These are phyloP conservation scores for Ophiocordyceps polyrhachis-furcata DNA, from an alignment of 2,329 filamentous ascomycete genomes.

Conservation along the genomic window DNA sequence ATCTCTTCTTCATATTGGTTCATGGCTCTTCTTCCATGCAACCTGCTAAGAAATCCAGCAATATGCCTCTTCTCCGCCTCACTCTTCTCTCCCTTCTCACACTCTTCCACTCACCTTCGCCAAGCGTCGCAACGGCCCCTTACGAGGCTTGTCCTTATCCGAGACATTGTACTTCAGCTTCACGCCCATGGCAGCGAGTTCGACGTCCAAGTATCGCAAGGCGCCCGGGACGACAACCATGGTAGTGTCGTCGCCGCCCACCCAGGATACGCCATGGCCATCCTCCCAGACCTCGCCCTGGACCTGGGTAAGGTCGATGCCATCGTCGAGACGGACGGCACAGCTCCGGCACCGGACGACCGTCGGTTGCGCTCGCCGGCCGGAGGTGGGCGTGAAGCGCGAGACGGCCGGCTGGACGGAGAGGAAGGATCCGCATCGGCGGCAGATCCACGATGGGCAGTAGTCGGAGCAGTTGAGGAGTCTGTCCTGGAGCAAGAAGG, in stretches of 20 bases:
- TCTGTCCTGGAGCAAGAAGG: slow-evolving; percentile 86
- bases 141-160: slow-evolving; percentile 44
- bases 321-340: slow-evolving; percentile 41
- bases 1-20: too few relatives aligned
- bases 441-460: slow-evolving; percentile 74
- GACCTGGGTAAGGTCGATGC: slow-evolving; percentile 33
- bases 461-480: slow-evolving; percentile 97
- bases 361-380: slow-evolving; percentile 41
- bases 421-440: slow-evolving; percentile 75
- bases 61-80: neutral
- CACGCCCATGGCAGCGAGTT: slow-evolving; percentile 90
- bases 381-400: slow-evolving; percentile 33
- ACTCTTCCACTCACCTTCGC: slow-evolving; percentile 1
- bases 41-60: neutral
- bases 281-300: slow-evolving; percentile 83
- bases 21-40: too few relatives aligned
- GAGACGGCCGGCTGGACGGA: slow-evolving; percentile 66
- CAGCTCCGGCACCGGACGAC: slow-evolving; percentile 67
- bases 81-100: neutral
- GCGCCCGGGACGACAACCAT: slow-evolving; percentile 86
- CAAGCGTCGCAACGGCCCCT: slow-evolving; percentile 27
- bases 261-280: slow-evolving; percentile 63
- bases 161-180: slow-evolving; percentile 65
- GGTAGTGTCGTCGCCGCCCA: slow-evolving; percentile 79
- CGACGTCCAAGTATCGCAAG: slow-evolving; percentile 82